Percentiles rank a stretch among this genome's conserved stretches.
These are phyloP conservation scores for Trametes cubensis DNA, from an alignment of 768 basidiomycete species.

Conservation along the genomic window DNA sequence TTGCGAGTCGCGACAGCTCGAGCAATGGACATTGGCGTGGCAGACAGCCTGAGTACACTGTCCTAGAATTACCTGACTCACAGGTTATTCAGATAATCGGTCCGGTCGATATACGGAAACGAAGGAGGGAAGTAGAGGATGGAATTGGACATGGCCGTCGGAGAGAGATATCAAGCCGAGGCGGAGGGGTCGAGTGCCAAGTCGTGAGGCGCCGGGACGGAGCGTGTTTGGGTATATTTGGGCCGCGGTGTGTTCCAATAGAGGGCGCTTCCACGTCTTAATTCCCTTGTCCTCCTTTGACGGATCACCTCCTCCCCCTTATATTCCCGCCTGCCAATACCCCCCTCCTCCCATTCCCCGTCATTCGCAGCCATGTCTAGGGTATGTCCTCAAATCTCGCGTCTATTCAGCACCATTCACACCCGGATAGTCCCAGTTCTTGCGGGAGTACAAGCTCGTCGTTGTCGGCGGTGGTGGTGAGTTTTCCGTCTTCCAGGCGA, in stretches of 20 bases:
- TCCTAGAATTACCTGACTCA: background rate
- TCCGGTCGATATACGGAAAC: background rate
- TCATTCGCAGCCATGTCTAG: constrained; percentile 35
- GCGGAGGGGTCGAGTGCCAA: constrained; percentile 3
- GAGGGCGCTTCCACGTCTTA: constrained; percentile 23
- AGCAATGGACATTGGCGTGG: background rate
- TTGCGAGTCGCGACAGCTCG: background rate
- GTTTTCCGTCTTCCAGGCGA: constrained; percentile 27
- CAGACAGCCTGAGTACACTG: too few species aligned
- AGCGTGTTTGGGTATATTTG: constrained; percentile 23
- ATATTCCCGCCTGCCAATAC: constrained; percentile 20
- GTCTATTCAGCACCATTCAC: background rate
- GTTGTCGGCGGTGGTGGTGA: constrained; percentile 97
- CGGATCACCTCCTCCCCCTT: constrained; percentile 25
- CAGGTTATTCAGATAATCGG: background rate
- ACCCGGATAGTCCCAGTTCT: constrained; percentile 69
- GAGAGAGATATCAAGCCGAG: too few species aligned
- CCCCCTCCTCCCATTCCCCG: constrained; percentile 13
- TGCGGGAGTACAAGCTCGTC: constrained; percentile 97
- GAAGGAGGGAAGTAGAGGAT: background rate
- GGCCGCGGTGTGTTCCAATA: constrained; percentile 5
- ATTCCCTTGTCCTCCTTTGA: constrained; percentile 19
- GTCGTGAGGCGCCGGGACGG: constrained; percentile 10
- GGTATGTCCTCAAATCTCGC: constrained; percentile 27
- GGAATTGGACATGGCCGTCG: too few species aligned